Evolutionary conservation across 352 stramenopile genomes (phyloP).

Genomic region (Phytopythium chamaehyphon): DNA sequence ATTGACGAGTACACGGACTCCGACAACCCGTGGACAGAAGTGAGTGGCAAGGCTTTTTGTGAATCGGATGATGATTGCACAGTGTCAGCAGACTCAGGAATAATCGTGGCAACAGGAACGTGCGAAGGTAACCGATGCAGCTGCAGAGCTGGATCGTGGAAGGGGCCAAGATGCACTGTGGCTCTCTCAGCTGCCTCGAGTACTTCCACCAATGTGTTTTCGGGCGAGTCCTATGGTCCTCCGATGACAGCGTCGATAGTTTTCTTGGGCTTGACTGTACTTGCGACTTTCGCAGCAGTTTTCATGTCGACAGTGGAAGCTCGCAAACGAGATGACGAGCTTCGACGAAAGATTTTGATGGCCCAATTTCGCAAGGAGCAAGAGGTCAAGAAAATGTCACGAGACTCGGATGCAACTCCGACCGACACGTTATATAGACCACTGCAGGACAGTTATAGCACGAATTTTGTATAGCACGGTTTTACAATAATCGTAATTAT

Average conservation of each 20-base stretch:
- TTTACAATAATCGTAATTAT: too few relatives aligned
- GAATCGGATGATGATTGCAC: slow-evolving; percentile 50
- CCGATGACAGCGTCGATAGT: slow-evolving; percentile 18
- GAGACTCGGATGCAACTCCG: neutral
- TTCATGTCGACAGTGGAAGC: slow-evolving; percentile 16
- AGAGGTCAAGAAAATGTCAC: slow-evolving; percentile 11
- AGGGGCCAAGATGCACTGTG: slow-evolving; percentile 31
- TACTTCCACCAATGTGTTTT: slow-evolving; percentile 9
- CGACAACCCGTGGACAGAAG: slow-evolving; percentile 47
- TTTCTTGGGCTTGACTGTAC: slow-evolving; percentile 14
- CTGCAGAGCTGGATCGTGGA: slow-evolving; percentile 32
- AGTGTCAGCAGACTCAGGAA: slow-evolving; percentile 13
- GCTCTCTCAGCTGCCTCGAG: slow-evolving; percentile 11
- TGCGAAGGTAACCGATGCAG: slow-evolving; percentile 34
- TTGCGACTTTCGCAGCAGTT: slow-evolving; percentile 17
- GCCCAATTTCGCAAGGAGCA: slow-evolving; percentile 11
- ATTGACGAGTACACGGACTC: slow-evolving; percentile 45
- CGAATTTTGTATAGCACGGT: slow-evolving; percentile 37
- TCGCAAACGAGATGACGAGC: slow-evolving; percentile 14
- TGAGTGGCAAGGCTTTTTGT: slow-evolving; percentile 53
- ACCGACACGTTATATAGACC: slow-evolving; percentile 10
- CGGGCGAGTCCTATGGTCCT: slow-evolving; percentile 17
- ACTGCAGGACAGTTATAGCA: slow-evolving; percentile 31
- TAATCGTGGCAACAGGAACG: slow-evolving; percentile 23
- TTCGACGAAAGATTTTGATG: slow-evolving; percentile 13